Percentiles rank a stretch among this genome's conserved stretches.
These are phyloP conservation scores for Neurospora sp. DNA, from an alignment of 495 filamentous ascomycete species.

Conservation along the genomic window DNA sequence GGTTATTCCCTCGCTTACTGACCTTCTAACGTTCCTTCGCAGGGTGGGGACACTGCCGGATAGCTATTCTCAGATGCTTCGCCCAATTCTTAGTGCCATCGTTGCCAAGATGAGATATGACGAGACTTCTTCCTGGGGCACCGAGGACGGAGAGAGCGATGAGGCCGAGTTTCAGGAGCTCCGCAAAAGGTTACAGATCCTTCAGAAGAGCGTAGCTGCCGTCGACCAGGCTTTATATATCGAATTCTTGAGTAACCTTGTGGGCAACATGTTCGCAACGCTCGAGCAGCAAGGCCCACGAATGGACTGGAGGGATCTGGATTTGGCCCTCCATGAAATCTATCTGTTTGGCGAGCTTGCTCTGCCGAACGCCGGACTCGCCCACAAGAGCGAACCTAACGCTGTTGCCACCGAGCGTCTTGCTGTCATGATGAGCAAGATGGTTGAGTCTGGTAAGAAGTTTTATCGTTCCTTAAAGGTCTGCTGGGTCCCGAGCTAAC, in stretches of 20 bases:
- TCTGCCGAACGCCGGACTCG: slow-evolving; percentile 72
- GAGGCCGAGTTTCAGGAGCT: slow-evolving; percentile 98
- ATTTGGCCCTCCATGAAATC: slow-evolving; percentile 94
- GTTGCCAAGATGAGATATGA: slow-evolving; percentile 95
- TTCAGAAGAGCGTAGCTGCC: slow-evolving; percentile 82
- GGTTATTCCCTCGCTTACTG: slow-evolving; percentile 81
- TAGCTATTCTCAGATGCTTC: slow-evolving; percentile 66
- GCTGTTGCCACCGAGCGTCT: slow-evolving; percentile 65
- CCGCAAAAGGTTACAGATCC: slow-evolving; percentile 71
- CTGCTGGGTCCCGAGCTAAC: slow-evolving; percentile 11
- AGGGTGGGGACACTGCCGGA: slow-evolving; percentile 58
- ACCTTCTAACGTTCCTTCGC: slow-evolving; percentile 78
- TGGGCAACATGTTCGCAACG: slow-evolving; percentile 69
- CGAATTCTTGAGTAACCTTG: slow-evolving; percentile 71
- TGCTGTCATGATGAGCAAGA: slow-evolving; percentile 81
- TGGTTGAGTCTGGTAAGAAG: slow-evolving; percentile 79
- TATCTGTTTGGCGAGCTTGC: slow-evolving; percentile 91
- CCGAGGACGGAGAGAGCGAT: slow-evolving; percentile 88
- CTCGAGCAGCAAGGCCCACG: slow-evolving; percentile 58
- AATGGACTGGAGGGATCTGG: slow-evolving; percentile 90
- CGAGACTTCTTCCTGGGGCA: slow-evolving; percentile 86
- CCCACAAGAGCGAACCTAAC: slow-evolving; percentile 68
- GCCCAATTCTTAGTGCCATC: slow-evolving; percentile 80
- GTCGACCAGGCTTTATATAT: slow-evolving; percentile 81
- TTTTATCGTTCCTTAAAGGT: not conserved